These are phyloP conservation scores for Vaccinium myrtillus DNA, from an alignment of 148 eudicot genomes.

Conservation along the genomic window DNA sequence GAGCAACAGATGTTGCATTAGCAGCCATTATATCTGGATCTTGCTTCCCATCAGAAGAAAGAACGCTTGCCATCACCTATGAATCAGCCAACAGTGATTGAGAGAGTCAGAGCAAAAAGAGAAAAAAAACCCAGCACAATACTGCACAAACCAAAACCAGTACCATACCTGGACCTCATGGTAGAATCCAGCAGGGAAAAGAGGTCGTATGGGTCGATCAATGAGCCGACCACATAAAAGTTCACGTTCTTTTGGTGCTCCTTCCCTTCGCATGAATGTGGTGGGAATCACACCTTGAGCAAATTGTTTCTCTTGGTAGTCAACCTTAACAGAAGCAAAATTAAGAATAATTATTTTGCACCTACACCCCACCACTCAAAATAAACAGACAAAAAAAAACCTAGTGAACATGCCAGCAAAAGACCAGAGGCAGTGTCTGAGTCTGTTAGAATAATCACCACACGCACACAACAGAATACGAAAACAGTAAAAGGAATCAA, in stretches of 20 bases:
- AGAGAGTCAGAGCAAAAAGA: not conserved
- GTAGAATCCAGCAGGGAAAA: constrained; percentile 91
- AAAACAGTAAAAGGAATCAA: too few species aligned
- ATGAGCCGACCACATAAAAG: constrained; percentile 92
- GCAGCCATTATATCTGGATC: constrained; percentile 99
- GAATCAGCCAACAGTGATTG: not conserved
- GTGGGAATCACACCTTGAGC: constrained; percentile 93
- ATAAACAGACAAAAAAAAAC: not conserved
- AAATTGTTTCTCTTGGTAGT: constrained; percentile 95
- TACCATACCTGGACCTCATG: constrained; percentile 92
- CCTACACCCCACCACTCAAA: not conserved
- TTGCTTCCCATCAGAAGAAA: constrained; percentile 96
- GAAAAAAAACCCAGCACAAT: not conserved
- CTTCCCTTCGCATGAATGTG: constrained; percentile 96
- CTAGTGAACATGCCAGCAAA: not conserved
- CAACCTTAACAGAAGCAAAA: constrained; percentile 56
- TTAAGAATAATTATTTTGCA: not conserved
- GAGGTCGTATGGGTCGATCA: constrained; percentile 94
- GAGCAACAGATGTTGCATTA: constrained; percentile 96
- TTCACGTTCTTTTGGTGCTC: constrained; percentile 99
- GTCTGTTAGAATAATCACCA: too few species aligned
- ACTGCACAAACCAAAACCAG: not conserved
- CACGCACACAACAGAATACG: too few species aligned
- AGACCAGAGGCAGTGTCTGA: not conserved
- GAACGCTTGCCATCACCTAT: constrained; percentile 90